Evolutionary conservation across 2,329 filamentous ascomycete genomes (phyloP).

Genomic region (Fusarium musae): DNA sequence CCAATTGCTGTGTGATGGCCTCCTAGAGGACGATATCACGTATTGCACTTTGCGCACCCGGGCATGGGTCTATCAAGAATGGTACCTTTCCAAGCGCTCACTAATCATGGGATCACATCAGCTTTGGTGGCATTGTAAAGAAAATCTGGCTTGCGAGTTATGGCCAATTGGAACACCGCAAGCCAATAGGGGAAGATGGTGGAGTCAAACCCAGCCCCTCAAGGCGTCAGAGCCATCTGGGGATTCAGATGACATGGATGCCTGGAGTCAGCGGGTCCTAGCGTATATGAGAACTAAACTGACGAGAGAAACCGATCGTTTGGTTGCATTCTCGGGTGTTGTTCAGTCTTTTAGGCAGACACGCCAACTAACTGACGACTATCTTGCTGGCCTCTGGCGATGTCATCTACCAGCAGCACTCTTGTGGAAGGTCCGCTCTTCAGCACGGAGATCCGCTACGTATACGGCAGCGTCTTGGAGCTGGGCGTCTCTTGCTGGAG

Average conservation of each 20-base stretch:
- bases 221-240: background rate
- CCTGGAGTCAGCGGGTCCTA: background rate
- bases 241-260: background rate
- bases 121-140: slow-evolving; percentile 1
- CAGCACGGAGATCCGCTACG: background rate
- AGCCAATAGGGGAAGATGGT: too few relatives aligned
- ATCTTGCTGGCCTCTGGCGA: background rate
- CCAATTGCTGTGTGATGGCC: fast-evolving
- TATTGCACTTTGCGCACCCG: background rate
- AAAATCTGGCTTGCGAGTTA: background rate
- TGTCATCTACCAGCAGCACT: background rate
- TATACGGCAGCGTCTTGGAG: background rate
- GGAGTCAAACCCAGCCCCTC: too few relatives aligned
- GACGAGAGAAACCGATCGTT: background rate
- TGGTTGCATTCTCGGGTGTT: background rate
- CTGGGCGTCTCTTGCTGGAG: background rate
- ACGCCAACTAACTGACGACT: background rate
- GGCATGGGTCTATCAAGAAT: slow-evolving; percentile 1
- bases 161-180: background rate
- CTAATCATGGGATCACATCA: background rate
- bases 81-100: background rate
- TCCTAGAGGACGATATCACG: background rate
- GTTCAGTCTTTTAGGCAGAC: background rate
- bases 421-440: background rate
- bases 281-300: background rate